phyloP scores from a whole-genome alignment of 176 grass and related monocot species.

The Ampelocalamus luodianensis region DNA sequence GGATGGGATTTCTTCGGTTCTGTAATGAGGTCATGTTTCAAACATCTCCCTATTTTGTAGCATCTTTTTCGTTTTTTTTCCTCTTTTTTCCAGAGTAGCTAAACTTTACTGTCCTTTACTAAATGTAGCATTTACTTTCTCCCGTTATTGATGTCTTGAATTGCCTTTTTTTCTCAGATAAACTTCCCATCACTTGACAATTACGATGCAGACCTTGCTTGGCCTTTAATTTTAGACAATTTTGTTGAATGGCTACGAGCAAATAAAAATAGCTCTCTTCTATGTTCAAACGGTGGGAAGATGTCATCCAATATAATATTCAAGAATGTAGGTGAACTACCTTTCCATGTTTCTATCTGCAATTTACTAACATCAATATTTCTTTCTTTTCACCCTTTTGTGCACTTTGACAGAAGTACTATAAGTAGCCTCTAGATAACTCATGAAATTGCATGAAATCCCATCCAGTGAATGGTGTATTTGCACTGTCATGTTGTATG shows the following conservation, averaged over 20 bases:
- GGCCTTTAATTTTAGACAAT: constrained; percentile 99
- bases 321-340: constrained; percentile 47
- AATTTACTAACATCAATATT: background rate
- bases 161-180: constrained; percentile 69
- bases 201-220: constrained; percentile 87
- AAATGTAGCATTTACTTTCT: constrained; percentile 10
- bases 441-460: background rate
- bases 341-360: constrained; percentile 13
- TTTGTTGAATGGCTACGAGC: constrained; percentile 95
- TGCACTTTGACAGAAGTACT: background rate
- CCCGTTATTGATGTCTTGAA: constrained; percentile 17
- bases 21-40: constrained; percentile 79
- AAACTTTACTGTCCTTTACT: background rate
- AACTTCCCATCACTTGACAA: constrained; percentile 96
- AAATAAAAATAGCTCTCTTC: constrained; percentile 61
- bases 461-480: background rate
- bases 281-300: constrained; percentile 31
- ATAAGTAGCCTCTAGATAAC: background rate
- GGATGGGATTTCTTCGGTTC: constrained; percentile 95
- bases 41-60: constrained; percentile 20
- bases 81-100: background rate
- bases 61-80: constrained; percentile 4
- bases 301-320: constrained; percentile 40
- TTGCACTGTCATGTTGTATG: background rate
- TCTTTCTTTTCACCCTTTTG: background rate